Conservation (phyloP, 2,329 filamentous ascomycete species). For the Apiospora rasikravindrae region DNA sequence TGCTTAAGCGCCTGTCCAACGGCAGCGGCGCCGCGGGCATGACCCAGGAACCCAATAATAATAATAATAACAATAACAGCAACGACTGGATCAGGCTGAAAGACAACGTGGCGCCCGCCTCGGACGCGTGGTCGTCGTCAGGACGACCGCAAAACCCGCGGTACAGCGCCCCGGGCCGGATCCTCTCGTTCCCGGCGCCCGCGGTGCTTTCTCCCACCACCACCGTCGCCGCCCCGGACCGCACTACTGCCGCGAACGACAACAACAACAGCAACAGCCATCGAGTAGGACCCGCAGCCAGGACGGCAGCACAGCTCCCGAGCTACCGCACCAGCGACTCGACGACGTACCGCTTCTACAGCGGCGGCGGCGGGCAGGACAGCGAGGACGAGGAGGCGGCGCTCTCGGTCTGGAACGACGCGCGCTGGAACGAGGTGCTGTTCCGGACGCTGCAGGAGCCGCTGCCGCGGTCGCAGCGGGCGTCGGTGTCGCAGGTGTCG, state of each 20-base stretch:
- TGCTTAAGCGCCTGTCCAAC: neutral
- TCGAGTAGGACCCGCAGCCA: too few relatives aligned
- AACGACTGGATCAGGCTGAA: neutral
- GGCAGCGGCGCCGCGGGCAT: neutral
- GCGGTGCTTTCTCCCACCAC: neutral
- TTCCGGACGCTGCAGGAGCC: slow-evolving; percentile 1
- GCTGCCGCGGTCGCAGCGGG: neutral
- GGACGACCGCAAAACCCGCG: neutral
- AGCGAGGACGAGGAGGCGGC: too few relatives aligned
- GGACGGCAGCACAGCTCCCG: neutral
- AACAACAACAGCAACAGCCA: neutral
- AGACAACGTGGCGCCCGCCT: neutral
- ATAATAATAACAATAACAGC: too few relatives aligned
- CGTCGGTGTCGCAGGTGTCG: neutral
- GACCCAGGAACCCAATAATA: neutral
- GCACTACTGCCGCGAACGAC: neutral
- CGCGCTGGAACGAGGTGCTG: slow-evolving; percentile 12
- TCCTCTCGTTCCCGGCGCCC: neutral
- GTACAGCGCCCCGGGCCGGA: neutral
- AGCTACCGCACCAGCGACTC: neutral
- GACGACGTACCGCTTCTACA: too few relatives aligned
- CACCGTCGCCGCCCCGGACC: neutral
- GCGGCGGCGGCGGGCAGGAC: neutral
- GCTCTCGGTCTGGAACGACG: neutral
- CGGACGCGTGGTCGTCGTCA: neutral